phyloP scores from a whole-genome alignment of 495 filamentous ascomycete species.

The Trichoderma gamsii region DNA sequence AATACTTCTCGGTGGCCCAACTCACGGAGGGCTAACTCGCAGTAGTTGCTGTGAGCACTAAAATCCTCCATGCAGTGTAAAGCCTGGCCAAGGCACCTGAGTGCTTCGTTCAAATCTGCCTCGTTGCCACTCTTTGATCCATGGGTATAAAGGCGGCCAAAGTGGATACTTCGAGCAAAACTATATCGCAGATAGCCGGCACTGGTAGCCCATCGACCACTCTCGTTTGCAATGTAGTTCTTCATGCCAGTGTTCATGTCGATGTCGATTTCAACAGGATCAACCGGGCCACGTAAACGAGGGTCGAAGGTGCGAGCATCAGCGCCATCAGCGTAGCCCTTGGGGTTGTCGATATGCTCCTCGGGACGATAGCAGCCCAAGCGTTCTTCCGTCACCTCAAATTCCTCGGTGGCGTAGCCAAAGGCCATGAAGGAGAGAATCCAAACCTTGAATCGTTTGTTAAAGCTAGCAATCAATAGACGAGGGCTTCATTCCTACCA shows the following conservation, averaged over 20 bases:
- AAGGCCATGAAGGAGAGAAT: constrained; percentile 86
- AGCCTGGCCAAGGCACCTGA: constrained; percentile 79
- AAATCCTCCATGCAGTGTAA: constrained; percentile 95
- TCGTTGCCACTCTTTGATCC: constrained; percentile 67
- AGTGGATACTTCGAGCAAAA: constrained; percentile 80
- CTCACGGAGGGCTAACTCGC: constrained; percentile 80
- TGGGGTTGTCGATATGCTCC: constrained; percentile 90
- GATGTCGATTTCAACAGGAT: constrained; percentile 69
- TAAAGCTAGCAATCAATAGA: constrained; percentile 2
- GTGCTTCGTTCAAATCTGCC: constrained; percentile 80
- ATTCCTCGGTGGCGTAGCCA: constrained; percentile 94
- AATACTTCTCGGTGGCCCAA: constrained; percentile 79
- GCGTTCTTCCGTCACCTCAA: constrained; percentile 88
- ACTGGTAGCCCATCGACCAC: constrained; percentile 78
- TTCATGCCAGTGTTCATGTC: constrained; percentile 91
- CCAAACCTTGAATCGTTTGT: constrained; percentile 47
- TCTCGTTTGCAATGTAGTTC: constrained; percentile 95
- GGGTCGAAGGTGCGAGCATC: constrained; percentile 81
- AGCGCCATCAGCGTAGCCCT: constrained; percentile 80
- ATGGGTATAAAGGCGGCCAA: constrained; percentile 75
- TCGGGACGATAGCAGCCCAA: constrained; percentile 91
- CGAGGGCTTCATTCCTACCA: constrained; percentile 41
- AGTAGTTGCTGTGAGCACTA: constrained; percentile 91
- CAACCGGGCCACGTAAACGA: constrained; percentile 73
- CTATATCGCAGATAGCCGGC: constrained; percentile 85